phyloP scores from a whole-genome alignment of 768 basidiomycete species.

The Russula griseocarnosa region DNA sequence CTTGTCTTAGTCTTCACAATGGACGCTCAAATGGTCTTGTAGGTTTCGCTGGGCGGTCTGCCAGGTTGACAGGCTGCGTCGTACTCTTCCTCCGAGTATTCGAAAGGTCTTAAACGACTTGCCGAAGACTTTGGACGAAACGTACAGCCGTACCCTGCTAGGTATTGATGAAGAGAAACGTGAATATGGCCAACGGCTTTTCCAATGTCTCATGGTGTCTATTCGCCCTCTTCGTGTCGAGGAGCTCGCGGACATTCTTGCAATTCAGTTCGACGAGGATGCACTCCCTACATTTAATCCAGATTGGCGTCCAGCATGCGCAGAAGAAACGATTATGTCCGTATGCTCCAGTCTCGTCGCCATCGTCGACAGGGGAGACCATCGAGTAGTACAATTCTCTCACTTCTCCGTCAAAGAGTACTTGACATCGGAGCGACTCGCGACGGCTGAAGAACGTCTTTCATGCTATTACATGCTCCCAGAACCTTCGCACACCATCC shows the following conservation, averaged over 20 bases:
- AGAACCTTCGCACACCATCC: no score
- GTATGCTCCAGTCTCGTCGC: no score
- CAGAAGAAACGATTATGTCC: no score
- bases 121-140: background rate
- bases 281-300: background rate
- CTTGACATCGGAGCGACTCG: no score
- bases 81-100: conserved; percentile 1
- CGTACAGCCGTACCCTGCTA: background rate
- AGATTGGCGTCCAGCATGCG: background rate
- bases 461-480: no score
- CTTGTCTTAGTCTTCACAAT: no score
- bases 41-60: conserved; percentile 12
- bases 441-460: no score
- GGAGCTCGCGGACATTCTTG: conserved; percentile 17
- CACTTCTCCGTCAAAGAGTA: no score
- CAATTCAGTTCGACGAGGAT: background rate
- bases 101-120: background rate
- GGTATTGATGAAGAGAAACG: background rate
- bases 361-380: no score
- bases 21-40: background rate
- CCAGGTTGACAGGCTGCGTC: background rate
- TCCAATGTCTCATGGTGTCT: conserved; percentile 6
- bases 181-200: background rate
- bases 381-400: no score
- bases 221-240: conserved; percentile 4